Percentiles rank a stretch among this genome's conserved stretches.
These are phyloP conservation scores for Thielaviopsis ethacetica DNA, from an alignment of 2,329 filamentous ascomycete species.

Conservation along the genomic window DNA sequence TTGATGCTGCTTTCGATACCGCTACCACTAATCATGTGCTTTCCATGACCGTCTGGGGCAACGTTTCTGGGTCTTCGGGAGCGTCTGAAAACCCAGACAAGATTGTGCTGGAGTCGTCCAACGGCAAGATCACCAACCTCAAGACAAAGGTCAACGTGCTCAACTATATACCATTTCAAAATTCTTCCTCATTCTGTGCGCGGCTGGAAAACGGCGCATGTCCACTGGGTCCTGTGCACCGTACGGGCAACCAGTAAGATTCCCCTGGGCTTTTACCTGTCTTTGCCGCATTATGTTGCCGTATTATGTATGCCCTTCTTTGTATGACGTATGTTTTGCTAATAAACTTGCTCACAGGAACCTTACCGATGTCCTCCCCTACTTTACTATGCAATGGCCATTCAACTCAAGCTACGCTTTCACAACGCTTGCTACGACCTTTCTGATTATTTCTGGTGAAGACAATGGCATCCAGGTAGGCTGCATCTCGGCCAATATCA, in stretches of 20 bases:
- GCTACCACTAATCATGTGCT: constrained; percentile 45
- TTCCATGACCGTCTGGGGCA: constrained; percentile 71
- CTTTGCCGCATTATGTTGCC: constrained; percentile 1
- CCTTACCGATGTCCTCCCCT: constrained; percentile 38
- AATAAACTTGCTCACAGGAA: constrained; percentile 15
- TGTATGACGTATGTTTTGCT: background rate
- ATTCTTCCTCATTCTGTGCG: constrained; percentile 48
- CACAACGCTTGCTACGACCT: constrained; percentile 57
- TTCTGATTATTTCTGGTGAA: constrained; percentile 65
- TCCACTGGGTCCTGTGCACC: constrained; percentile 60
- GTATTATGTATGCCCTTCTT: background rate
- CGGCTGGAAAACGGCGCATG: constrained; percentile 46
- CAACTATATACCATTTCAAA: constrained; percentile 53
- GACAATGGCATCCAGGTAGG: constrained; percentile 39
- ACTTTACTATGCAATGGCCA: constrained; percentile 56
- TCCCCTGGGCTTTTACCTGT: background rate
- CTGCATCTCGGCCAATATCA: constrained; percentile 69
- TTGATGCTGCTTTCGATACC: constrained; percentile 59
- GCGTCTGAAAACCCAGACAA: constrained; percentile 50
- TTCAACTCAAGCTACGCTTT: constrained; percentile 78
- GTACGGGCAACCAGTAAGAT: constrained; percentile 25
- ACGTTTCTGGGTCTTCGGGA: constrained; percentile 62
- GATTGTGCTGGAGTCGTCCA: constrained; percentile 42
- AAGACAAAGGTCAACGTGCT: constrained; percentile 56
- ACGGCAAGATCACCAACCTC: constrained; percentile 49